Evolutionary conservation across 345 rosid genomes (phyloP).

Genomic region (Arabidopsis suecica): DNA sequence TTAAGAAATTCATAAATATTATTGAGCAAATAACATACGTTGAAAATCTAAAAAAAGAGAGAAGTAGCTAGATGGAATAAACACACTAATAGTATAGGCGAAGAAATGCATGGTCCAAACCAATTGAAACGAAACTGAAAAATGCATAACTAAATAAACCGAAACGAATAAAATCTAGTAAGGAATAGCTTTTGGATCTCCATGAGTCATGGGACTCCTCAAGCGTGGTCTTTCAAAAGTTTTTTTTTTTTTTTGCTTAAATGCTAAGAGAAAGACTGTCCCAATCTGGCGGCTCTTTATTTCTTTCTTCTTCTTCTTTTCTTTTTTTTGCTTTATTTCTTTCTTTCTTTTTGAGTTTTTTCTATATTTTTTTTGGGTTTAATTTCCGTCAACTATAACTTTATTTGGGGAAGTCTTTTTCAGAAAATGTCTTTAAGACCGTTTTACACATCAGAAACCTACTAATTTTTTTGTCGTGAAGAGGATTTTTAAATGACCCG

Average conservation of each 20-base stretch:
- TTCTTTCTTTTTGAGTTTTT: not conserved
- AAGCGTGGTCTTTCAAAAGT: slow-evolving; percentile 25
- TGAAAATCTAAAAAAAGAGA: too few relatives aligned
- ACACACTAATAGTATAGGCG: not conserved
- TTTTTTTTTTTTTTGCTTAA: slow-evolving; percentile 29
- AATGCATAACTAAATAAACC: slow-evolving; percentile 40
- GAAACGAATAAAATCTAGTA: slow-evolving; percentile 33
- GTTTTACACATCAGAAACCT: slow-evolving; percentile 50
- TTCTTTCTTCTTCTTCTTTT: not conserved
- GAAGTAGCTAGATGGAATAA: too few relatives aligned
- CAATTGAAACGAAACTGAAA: slow-evolving; percentile 28
- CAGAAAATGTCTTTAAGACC: slow-evolving; percentile 46
- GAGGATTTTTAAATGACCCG: slow-evolving; percentile 30
- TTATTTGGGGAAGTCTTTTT: slow-evolving; percentile 33
- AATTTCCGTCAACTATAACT: slow-evolving; percentile 29
- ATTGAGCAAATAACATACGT: too few relatives aligned
- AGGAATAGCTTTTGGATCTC: slow-evolving; percentile 21
- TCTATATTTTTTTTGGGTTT: not conserved
- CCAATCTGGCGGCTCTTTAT: slow-evolving; percentile 13
- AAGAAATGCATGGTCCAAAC: slow-evolving; percentile 39
- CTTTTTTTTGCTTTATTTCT: not conserved
- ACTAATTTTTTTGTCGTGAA: slow-evolving; percentile 39
- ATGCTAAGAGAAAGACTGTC: slow-evolving; percentile 42
- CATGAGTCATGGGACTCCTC: slow-evolving; percentile 42
- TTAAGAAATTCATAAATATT: not conserved